Evolutionary conservation across 2,329 filamentous ascomycete species (phyloP), one percentile per base, ranked within the genome.

Genomic region (Colletotrichum sp.): DNA sequence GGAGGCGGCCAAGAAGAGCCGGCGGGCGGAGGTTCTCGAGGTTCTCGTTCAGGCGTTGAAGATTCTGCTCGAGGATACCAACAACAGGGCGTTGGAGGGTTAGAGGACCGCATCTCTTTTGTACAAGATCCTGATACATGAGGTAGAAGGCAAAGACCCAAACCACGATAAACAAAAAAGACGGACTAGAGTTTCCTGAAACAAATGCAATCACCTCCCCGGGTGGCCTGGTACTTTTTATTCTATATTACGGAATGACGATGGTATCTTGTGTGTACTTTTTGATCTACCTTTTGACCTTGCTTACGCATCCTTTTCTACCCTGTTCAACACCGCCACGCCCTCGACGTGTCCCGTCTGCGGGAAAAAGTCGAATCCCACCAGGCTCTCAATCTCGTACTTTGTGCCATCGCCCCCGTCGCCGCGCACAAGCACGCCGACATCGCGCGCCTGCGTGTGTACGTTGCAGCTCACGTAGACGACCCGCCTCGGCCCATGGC

Each of bases 401-500:
- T 89, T 86, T 27, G 85, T 85, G 6, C 69, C 75, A 18, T 71
- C 76, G 34, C 71, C 75, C 6, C 36, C 66, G 79, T 87, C 80
- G 25, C 96, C 96, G 43, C 93, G 90, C 1, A 98, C 95, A 80
- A 99, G 86, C 76, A 96, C 92, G 0, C 96, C 97, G 1, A 99
- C 93, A 85, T 99, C 97, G 69, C 97, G 88, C 16, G 97, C 97
- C 89, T 98, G 97, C 10, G 96, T 98, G 83, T 99, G 97, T 78
- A 99, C 97, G 81, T 99, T 99, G 81, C 97, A 99, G 82, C 95
- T 98, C 55, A 99, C 96, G 83, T 99, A 99, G 6, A 98, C 92
- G 13, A 99, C 92, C 75, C 97, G 89, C 78, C 89, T 89, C 0
- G 97, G 96, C 1, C 90, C 94, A 80, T 95, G 98, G 8, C 87